Base-by-base conservation (phyloP, 2,329 filamentous ascomycete genomes). In the Phaeosphaeriaceae sp. region DNA sequence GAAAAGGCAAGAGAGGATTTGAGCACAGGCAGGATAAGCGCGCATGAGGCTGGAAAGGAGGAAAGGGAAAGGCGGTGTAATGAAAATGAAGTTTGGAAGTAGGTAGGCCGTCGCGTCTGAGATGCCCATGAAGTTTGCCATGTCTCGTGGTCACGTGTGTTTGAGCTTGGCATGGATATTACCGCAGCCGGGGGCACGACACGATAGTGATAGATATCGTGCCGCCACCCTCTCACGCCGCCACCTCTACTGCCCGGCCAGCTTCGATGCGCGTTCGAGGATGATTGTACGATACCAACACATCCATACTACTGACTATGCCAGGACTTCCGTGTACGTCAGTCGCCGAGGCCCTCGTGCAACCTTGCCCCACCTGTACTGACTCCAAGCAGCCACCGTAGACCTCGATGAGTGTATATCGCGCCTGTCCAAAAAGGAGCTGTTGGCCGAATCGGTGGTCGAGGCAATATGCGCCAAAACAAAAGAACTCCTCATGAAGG, bases 391-490 rank as follows among this genome's bases (percentile, higher is more conserved):
- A 96, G 92, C 90, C 65, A 96, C 91, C 77, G 92, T 99, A 78
- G 93, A 99, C 76, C 86, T 99, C 68, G 94, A 99, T 80, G 92
- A 97, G 83, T 99, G 94, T 79, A 97, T 99, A 78, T 87, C 90
- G 73, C 89, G 93, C 62, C 85, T 99, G 45, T 97, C 97, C 79
- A 93, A 94, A 72, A 97, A 96, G 74, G 94, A 97, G 75, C 85
- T 99, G 52, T 85, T 99, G 50, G 92, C 94, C 67, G 94, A 99
- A 77, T 96, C 93, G 34, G 92, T 99, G 61, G 93, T 99, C 76
- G 94, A 99, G 79, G 94, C 94, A 68, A 93, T 99, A 85, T 99
- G 94, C 79, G 92, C 94, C 75, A 99, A 99, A 76, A 94, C 95
- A 17, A 99, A 99, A 73, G 94, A 99, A 80, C 82, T 99, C 64